Base-by-base conservation (phyloP, 345 rosid genomes). In the Euphorbia tirucalli region DNA sequence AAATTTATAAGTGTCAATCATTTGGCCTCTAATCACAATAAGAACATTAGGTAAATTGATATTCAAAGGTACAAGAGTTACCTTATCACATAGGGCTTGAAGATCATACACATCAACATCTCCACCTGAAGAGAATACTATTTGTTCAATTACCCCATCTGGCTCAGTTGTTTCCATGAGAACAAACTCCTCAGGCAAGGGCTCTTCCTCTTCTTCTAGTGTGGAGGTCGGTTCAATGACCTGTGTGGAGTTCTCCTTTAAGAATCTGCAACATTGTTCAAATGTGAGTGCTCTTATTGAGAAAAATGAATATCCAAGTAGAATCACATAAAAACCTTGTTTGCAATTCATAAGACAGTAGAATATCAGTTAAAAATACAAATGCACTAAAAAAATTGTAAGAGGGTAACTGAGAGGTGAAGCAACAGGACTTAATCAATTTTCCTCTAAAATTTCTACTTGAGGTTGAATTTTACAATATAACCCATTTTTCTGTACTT, bases 21-120 rank as follows among this genome's bases (percentile, higher is more conserved):
- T 32, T 32, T 15, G 27, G 25, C 27, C 32, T 37, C 39, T 63
- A 27, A 62, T 32, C 31, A 37, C 61, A 56, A 11, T 48, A 31
- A 66, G 35, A 37, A 21, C 32, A 44, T 44, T 19, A 27, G 14
- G 15, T 14, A 8, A 7, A 37, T 14, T 39, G 25, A 31, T 25
- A 41, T 27, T 19, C 1, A 25, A 6, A 8, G 1, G 22, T 31
- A 48, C 14, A 65, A 68, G 2, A 61, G 6, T 37, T 70, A 91
- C 97, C 96, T 92, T 90, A 69, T 94, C 97, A 79, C 98, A 94
- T 19, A 94, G 85, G 62, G 89, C 72, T 83, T 94, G 88, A 75
- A 94, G 97, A 83, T 94, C 97, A 87, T 90, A 89, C 16, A 94
- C 76, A 84, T 94, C 96, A 80, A 94, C 85, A 58, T 88, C 90